Percentiles rank a stretch among this genome's conserved stretches.
Evolutionary conservation across 495 filamentous ascomycete species (phyloP).

Genomic region (Mytilinidion resinicola): DNA sequence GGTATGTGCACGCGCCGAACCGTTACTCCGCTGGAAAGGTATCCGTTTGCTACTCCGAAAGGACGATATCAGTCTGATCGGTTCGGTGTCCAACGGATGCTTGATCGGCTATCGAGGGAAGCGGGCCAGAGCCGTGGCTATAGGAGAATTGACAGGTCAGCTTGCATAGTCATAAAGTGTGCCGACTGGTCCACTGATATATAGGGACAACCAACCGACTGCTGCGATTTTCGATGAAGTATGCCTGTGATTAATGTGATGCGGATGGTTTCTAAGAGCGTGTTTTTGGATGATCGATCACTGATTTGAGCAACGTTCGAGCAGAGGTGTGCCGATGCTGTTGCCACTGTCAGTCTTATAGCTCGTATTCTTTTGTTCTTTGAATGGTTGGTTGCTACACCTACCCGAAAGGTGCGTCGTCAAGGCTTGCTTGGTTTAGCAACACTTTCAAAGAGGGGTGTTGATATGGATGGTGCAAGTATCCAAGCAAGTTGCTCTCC

Average conservation of each 20-base stretch:
- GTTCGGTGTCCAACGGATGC: conserved; percentile 21
- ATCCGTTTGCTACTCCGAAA: conserved; percentile 8
- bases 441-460: background rate
- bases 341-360: conserved; percentile 5
- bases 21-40: background rate
- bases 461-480: background rate
- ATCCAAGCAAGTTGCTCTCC: background rate
- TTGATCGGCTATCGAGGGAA: conserved; percentile 13
- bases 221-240: background rate
- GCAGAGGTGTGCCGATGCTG: conserved; percentile 3
- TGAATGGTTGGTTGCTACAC: conserved; percentile 18
- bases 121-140: conserved; percentile 6
- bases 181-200: conserved; percentile 9
- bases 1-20: background rate
- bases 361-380: conserved; percentile 7
- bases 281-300: background rate
- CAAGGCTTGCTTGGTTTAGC: conserved; percentile 15
- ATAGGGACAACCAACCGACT: conserved; percentile 1
- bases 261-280: background rate
- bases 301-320: background rate
- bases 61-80: conserved; percentile 15
- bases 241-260: background rate
- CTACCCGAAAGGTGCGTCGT: conserved; percentile 22
- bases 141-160: conserved; percentile 14
- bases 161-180: conserved; percentile 2